Conservation (phyloP, 2,329 filamentous ascomycete species). For the Alternaria sp. region DNA sequence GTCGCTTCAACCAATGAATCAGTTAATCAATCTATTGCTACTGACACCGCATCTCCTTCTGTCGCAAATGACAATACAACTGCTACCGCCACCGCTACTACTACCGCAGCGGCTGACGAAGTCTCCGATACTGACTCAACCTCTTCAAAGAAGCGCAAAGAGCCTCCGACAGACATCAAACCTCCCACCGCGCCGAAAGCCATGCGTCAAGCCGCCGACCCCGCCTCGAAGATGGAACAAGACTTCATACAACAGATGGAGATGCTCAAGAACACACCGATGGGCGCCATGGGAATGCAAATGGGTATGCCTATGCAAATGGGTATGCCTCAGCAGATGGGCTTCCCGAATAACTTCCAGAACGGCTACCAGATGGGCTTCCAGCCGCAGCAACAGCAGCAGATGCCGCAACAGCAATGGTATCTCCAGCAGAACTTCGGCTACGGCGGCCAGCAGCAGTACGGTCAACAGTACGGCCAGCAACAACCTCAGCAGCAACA, state of each 20-base stretch:
- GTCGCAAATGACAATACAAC: slow-evolving; percentile 30
- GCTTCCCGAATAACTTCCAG: not conserved
- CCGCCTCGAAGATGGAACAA: slow-evolving; percentile 42
- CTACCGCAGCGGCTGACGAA: slow-evolving; percentile 44
- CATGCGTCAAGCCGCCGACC: slow-evolving; percentile 63
- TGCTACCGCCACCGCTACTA: slow-evolving; percentile 34
- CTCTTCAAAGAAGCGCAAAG: slow-evolving; percentile 74
- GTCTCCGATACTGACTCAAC: slow-evolving; percentile 43
- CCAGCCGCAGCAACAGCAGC: slow-evolving; percentile 8
- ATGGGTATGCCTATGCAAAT: slow-evolving; percentile 17
- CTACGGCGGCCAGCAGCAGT: slow-evolving; percentile 12
- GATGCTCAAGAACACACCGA: slow-evolving; percentile 50
- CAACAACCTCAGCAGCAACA: slow-evolving; percentile 17
- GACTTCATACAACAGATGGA: slow-evolving; percentile 56
- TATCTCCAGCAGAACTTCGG: slow-evolving; percentile 63
- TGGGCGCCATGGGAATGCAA: slow-evolving; percentile 36
- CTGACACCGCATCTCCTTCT: slow-evolving; percentile 21
- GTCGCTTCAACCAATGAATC: slow-evolving; percentile 32
- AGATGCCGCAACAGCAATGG: slow-evolving; percentile 5
- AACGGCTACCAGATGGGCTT: slow-evolving; percentile 20
- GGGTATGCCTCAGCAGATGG: slow-evolving; percentile 15
- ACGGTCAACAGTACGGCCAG: slow-evolving; percentile 3
- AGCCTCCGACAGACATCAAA: slow-evolving; percentile 71
- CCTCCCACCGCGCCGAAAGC: slow-evolving; percentile 54
- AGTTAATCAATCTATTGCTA: slow-evolving; percentile 15